phyloP scores from a whole-genome alignment of 345 rosid species.

The Triadica sebifera region DNA sequence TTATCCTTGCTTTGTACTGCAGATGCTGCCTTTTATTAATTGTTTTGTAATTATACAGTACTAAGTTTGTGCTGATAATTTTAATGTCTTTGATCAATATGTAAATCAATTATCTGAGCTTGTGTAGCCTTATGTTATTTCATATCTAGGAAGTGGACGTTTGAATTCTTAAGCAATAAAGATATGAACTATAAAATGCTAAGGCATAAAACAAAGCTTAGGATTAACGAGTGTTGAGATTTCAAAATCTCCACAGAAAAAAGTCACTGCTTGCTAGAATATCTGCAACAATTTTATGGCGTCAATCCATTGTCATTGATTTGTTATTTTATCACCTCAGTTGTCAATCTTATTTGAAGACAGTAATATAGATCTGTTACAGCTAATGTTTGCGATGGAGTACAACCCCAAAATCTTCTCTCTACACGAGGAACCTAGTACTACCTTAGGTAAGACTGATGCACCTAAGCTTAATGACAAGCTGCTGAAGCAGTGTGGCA shows the following conservation, averaged over 20 bases:
- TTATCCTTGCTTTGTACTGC: not conserved
- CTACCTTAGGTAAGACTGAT: constrained; percentile 19
- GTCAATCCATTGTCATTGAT: not conserved
- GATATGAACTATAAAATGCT: not conserved
- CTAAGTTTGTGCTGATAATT: not conserved
- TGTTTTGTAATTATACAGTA: not conserved
- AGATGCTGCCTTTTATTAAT: not conserved
- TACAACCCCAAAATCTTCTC: constrained; percentile 82
- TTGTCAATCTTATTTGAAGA: constrained; percentile 24
- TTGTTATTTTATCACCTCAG: constrained; percentile 16
- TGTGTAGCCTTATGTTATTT: not conserved
- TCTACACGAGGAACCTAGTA: constrained; percentile 45
- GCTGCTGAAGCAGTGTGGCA: constrained; percentile 71
- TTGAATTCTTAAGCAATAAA: not conserved
- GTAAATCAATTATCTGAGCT: not conserved
- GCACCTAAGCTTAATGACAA: constrained; percentile 39
- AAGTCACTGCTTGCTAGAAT: constrained; percentile 3
- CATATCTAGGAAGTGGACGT: not conserved
- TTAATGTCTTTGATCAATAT: not conserved
- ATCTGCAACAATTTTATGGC: constrained; percentile 12
- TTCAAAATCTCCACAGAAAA: not conserved
- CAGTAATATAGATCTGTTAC: constrained; percentile 39
- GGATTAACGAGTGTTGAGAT: no score
- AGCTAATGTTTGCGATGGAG: constrained; percentile 99
- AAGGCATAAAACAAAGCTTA: no score